Percentiles rank a stretch among this genome's conserved stretches.
These are phyloP conservation scores for Gyrodon lividus DNA, from an alignment of 768 basidiomycete species.

Conservation along the genomic window DNA sequence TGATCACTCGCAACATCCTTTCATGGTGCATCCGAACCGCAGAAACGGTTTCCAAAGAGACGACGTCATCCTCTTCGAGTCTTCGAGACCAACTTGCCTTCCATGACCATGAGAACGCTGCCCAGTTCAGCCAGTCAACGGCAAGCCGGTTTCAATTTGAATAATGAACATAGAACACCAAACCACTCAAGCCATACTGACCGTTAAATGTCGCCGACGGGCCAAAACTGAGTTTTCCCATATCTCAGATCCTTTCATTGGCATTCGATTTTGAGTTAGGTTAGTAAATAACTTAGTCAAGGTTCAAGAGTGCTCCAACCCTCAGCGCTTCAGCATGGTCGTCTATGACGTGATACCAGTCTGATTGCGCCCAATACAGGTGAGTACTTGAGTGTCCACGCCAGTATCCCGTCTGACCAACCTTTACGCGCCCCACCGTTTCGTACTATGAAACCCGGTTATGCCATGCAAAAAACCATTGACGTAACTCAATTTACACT, in stretches of 20 bases:
- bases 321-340: not conserved
- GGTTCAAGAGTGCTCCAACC: too few species aligned
- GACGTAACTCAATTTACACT: slow-evolving; percentile 1
- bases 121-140: not conserved
- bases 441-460: not conserved
- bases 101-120: slow-evolving; percentile 11
- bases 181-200: too few species aligned
- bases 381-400: too few species aligned
- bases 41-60: slow-evolving; percentile 23
- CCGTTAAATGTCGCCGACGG: too few species aligned
- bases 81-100: not conserved
- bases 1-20: not conserved
- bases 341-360: not conserved
- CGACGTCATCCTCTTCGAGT: slow-evolving; percentile 18
- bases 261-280: too few species aligned
- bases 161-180: not conserved
- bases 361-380: too few species aligned
- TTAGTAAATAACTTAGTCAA: too few species aligned
- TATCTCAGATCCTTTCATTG: too few species aligned
- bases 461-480: not conserved
- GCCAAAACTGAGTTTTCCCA: too few species aligned
- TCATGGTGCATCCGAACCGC: slow-evolving; percentile 6
- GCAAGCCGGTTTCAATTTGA: slow-evolving; percentile 8
- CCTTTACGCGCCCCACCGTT: too few species aligned
- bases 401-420: too few species aligned